Evolutionary conservation across 768 basidiomycete species (phyloP).

Genomic region (Hypsizygus marmoreus): DNA sequence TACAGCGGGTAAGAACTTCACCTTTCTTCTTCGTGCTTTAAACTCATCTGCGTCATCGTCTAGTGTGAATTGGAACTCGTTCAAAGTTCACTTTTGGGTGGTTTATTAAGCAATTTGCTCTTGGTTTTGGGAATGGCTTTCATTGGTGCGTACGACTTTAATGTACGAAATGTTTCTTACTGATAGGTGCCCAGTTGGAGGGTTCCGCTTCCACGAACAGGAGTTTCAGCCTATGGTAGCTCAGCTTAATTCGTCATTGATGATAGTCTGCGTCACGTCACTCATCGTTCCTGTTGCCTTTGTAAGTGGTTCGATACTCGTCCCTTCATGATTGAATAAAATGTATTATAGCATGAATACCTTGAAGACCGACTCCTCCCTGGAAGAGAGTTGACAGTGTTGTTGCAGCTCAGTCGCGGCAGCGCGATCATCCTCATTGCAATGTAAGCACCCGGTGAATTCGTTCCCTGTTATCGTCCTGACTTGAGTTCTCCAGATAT

Average conservation of each 20-base stretch:
- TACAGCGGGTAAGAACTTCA: slow-evolving; percentile 32
- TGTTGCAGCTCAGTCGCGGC: slow-evolving; percentile 49
- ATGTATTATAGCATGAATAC: slow-evolving; percentile 31
- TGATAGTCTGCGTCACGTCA: slow-evolving; percentile 71
- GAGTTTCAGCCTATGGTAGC: slow-evolving; percentile 57
- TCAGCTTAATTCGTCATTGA: slow-evolving; percentile 65
- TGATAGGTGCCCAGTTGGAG: slow-evolving; percentile 34
- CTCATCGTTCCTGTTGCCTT: slow-evolving; percentile 69
- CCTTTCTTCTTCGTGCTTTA: slow-evolving; percentile 16
- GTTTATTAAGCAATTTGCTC: slow-evolving; percentile 69
- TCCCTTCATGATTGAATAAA: slow-evolving; percentile 15
- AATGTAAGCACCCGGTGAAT: slow-evolving; percentile 30
- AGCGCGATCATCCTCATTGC: slow-evolving; percentile 48
- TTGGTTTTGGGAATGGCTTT: slow-evolving; percentile 83
- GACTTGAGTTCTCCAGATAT: slow-evolving; percentile 20
- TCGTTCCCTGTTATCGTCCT: slow-evolving; percentile 2
- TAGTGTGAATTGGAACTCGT: slow-evolving; percentile 56
- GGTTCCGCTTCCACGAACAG: slow-evolving; percentile 52
- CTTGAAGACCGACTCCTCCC: slow-evolving; percentile 33
- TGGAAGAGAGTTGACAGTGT: slow-evolving; percentile 40
- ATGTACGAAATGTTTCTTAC: not conserved
- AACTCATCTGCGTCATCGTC: not conserved
- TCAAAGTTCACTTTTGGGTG: slow-evolving; percentile 53
- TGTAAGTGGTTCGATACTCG: slow-evolving; percentile 28
- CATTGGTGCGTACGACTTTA: slow-evolving; percentile 73